These are phyloP conservation scores for Aspergillus mulundensis DNA, from an alignment of 495 filamentous ascomycete species.

Conservation along the genomic window DNA sequence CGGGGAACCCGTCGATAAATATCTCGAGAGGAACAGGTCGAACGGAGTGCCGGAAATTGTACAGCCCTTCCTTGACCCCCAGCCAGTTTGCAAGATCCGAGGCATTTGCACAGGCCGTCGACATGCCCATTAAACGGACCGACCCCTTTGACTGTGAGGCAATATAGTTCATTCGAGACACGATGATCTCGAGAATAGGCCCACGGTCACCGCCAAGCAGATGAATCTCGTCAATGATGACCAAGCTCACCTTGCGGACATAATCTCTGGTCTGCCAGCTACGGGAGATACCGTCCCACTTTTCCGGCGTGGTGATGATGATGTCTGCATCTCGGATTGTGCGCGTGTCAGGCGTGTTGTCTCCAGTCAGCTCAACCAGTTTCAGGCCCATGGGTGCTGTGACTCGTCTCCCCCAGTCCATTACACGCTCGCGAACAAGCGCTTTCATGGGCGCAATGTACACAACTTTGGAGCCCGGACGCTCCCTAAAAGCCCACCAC, in stretches of 20 bases:
- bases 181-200: conserved; percentile 97
- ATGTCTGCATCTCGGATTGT: conserved; percentile 95
- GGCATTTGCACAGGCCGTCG: conserved; percentile 95
- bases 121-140: conserved; percentile 93
- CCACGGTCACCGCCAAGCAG: conserved; percentile 91
- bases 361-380: conserved; percentile 93
- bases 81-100: conserved; percentile 94
- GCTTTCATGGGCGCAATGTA: conserved; percentile 99
- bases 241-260: conserved; percentile 88
- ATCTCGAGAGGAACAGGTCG: conserved; percentile 93
- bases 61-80: conserved; percentile 92
- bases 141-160: conserved; percentile 82
- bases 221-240: conserved; percentile 99
- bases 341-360: conserved; percentile 94
- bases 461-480: conserved; percentile 93
- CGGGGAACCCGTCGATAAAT: conserved; percentile 96
- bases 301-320: conserved; percentile 97
- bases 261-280: conserved; percentile 97
- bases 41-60: conserved; percentile 98
- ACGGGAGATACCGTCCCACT: conserved; percentile 99
- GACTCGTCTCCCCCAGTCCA: conserved; percentile 89
- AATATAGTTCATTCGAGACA: conserved; percentile 99
- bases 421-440: conserved; percentile 90
- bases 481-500: conserved; percentile 99
- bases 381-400: conserved; percentile 79